These are phyloP conservation scores for Lecanosticta acicola DNA, from an alignment of 2,329 filamentous ascomycete species.

Conservation along the genomic window DNA sequence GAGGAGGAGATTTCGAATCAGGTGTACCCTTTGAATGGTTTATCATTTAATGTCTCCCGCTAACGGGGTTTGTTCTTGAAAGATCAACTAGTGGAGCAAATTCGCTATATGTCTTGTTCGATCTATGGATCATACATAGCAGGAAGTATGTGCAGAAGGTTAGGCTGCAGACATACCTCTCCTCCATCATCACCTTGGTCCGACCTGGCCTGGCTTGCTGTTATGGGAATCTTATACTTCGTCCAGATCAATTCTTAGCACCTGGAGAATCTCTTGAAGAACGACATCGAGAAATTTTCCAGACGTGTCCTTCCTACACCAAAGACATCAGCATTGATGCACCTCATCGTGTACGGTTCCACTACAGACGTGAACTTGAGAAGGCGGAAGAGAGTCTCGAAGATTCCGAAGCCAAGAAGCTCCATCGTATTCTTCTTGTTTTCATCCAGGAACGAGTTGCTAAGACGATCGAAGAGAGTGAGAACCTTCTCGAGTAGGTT, in stretches of 20 bases:
- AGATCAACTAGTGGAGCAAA: conserved; percentile 24
- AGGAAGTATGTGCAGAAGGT: conserved; percentile 19
- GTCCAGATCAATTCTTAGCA: conserved; percentile 27
- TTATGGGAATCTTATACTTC: background rate
- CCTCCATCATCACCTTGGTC: too few relatives aligned
- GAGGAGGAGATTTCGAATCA: conserved; percentile 11
- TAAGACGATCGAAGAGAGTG: conserved; percentile 29
- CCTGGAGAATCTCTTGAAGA: conserved; percentile 27
- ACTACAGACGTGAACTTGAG: conserved; percentile 28
- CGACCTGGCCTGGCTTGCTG: background rate
- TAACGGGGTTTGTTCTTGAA: background rate
- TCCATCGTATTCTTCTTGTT: conserved; percentile 31
- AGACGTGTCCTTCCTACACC: conserved; percentile 27
- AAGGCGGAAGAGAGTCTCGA: conserved; percentile 17
- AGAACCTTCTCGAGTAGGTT: conserved; percentile 26
- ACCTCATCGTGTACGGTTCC: conserved; percentile 27
- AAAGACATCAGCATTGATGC: conserved; percentile 27
- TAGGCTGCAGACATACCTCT: conserved; percentile 14
- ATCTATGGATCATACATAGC: conserved; percentile 10
- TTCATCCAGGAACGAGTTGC: conserved; percentile 26
- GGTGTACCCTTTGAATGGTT: conserved; percentile 13
- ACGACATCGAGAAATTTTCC: conserved; percentile 23
- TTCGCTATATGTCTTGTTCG: conserved; percentile 21
- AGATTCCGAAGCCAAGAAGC: conserved; percentile 28
- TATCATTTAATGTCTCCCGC: conserved; percentile 2